Conservation (phyloP, 768 basidiomycete species). For the Boletellus ananiceps region DNA sequence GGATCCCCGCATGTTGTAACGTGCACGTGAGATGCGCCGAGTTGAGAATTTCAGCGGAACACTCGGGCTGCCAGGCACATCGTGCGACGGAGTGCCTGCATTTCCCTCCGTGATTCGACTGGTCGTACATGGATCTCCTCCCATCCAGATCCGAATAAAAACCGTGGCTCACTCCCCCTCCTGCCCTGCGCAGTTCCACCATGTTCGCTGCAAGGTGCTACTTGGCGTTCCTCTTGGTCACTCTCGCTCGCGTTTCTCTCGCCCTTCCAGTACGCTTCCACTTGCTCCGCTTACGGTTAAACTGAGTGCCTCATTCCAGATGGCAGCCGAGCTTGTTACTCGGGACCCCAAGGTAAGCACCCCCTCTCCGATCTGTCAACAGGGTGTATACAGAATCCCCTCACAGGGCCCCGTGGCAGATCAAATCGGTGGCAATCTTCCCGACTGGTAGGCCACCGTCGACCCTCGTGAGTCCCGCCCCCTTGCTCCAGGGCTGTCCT, state of each 20-base stretch:
- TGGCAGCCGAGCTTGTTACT: slow-evolving; percentile 5
- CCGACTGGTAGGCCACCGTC: slow-evolving; percentile 26
- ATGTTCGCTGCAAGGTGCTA: slow-evolving; percentile 21
- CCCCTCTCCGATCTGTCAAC: neutral
- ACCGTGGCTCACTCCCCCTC: slow-evolving; percentile 9
- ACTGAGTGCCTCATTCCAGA: slow-evolving; percentile 10
- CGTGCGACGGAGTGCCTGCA: too few relatives aligned
- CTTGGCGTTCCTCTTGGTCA: slow-evolving; percentile 19
- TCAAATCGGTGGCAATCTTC: slow-evolving; percentile 6
- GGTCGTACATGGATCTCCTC: neutral
- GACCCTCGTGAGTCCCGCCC: slow-evolving; percentile 11
- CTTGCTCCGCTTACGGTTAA: neutral
- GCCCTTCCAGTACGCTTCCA: slow-evolving; percentile 20
- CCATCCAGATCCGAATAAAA: slow-evolving; percentile 17
- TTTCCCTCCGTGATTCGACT: too few relatives aligned
- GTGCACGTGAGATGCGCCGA: neutral
- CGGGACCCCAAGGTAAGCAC: slow-evolving; percentile 12
- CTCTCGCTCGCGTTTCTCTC: slow-evolving; percentile 19
- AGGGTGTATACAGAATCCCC: neutral
- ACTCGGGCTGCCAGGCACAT: too few relatives aligned
- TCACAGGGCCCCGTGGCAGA: slow-evolving; percentile 16
- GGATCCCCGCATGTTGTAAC: neutral
- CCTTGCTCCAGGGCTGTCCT: neutral
- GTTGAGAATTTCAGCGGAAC: too few relatives aligned
- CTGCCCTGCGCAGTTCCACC: slow-evolving; percentile 2